These are phyloP conservation scores for Colletotrichum siamense DNA, from an alignment of 2,329 filamentous ascomycete species.

Conservation along the genomic window DNA sequence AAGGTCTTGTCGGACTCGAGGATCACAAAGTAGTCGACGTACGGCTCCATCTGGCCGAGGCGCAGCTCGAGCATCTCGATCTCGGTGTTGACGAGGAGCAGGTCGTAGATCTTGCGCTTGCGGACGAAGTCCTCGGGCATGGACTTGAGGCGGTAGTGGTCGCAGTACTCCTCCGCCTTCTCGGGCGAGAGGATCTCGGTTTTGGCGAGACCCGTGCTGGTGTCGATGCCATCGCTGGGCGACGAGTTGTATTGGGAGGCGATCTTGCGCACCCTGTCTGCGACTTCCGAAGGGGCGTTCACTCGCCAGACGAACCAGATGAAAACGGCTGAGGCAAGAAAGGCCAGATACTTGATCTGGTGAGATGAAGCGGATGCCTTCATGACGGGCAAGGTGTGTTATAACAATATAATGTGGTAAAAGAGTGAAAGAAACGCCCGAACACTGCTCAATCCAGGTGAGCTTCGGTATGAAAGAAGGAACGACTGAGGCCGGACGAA, in stretches of 20 bases:
- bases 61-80: constrained; percentile 71
- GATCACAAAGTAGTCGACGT: constrained; percentile 70
- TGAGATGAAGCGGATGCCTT: background rate
- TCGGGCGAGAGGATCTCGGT: constrained; percentile 2
- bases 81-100: constrained; percentile 68
- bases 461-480: background rate
- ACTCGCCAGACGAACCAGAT: constrained; percentile 17
- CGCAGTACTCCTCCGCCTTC: constrained; percentile 33
- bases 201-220: background rate
- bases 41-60: constrained; percentile 59
- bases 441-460: background rate
- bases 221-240: background rate
- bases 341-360: constrained; percentile 12
- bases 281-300: background rate
- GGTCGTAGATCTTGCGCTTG: constrained; percentile 62
- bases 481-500: background rate
- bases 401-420: background rate
- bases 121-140: constrained; percentile 28
- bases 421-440: background rate
- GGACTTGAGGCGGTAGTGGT: constrained; percentile 41
- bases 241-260: background rate
- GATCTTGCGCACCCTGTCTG: constrained; percentile 4
- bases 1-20: constrained; percentile 66
- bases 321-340: constrained; percentile 4
- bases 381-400: background rate